These are phyloP conservation scores for Stromatinia cepivora DNA, from an alignment of 2,329 filamentous ascomycete species.

Conservation along the genomic window DNA sequence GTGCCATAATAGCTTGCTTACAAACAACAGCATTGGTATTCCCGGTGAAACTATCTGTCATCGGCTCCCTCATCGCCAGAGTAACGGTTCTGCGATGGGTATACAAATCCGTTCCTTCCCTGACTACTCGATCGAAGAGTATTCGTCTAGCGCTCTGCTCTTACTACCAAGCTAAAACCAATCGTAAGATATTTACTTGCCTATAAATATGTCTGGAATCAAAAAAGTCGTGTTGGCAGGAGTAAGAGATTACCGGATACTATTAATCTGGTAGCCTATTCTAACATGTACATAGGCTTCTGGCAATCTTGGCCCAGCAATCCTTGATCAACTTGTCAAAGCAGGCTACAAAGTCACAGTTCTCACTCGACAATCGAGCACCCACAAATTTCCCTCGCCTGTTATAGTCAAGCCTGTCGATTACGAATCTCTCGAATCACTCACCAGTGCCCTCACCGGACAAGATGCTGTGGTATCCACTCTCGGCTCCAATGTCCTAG, in stretches of 20 bases:
- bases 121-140: background rate
- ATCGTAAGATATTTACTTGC: constrained; percentile 1
- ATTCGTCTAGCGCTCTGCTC: background rate
- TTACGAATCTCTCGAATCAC: constrained; percentile 22
- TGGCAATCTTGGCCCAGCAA: constrained; percentile 32
- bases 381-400: constrained; percentile 31
- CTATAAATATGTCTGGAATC: constrained; percentile 31
- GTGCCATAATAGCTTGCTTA: background rate
- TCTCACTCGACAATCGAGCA: constrained; percentile 39
- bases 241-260: constrained; percentile 24
- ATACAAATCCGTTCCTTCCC: background rate
- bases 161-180: constrained; percentile 12
- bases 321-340: constrained; percentile 33
- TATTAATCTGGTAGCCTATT: background rate
- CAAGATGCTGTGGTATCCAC: constrained; percentile 34
- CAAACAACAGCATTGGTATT: background rate
- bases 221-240: constrained; percentile 32
- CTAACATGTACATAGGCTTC: constrained; percentile 29
- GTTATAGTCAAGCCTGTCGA: constrained; percentile 29
- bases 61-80: background rate
- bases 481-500: constrained; percentile 22
- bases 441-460: constrained; percentile 37
- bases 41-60: background rate
- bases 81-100: background rate
- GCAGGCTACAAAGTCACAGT: constrained; percentile 44